Evolutionary conservation across 495 filamentous ascomycete genomes (phyloP).

Genomic region (Aspergillus avenaceus): DNA sequence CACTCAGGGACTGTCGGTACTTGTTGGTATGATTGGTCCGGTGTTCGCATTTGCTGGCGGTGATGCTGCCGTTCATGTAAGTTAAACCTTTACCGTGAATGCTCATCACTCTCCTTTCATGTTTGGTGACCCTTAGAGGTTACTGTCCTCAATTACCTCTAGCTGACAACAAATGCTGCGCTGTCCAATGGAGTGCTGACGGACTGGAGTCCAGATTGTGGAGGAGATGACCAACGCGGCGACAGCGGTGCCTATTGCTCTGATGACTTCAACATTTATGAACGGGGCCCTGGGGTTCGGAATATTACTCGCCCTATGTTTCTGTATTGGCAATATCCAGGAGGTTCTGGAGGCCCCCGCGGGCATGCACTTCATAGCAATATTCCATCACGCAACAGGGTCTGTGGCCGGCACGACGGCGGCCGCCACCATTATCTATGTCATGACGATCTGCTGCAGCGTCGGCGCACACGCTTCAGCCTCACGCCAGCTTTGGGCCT

Average conservation of each 20-base stretch:
- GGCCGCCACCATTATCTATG: conserved; percentile 41
- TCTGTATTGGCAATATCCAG: conserved; percentile 43
- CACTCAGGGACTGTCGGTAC: conserved; percentile 37
- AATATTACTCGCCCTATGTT: conserved; percentile 46
- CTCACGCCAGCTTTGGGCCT: conserved; percentile 53
- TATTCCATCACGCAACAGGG: conserved; percentile 41
- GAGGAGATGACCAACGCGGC: conserved; percentile 50
- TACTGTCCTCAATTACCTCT: background rate
- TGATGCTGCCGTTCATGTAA: conserved; percentile 40
- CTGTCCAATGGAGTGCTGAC: background rate
- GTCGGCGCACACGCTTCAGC: conserved; percentile 47
- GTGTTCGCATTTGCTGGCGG: conserved; percentile 41
- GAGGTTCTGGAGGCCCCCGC: conserved; percentile 27
- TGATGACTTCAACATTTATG: conserved; percentile 41
- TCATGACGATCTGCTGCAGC: conserved; percentile 34
- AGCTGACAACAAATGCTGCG: too few relatives aligned
- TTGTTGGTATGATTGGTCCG: conserved; percentile 37
- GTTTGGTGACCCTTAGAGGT: background rate
- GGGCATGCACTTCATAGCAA: conserved; percentile 47
- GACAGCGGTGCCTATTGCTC: conserved; percentile 38
- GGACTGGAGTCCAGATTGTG: conserved; percentile 37
- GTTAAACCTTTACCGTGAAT: too few relatives aligned
- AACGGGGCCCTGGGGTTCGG: conserved; percentile 49
- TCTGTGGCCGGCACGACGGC: conserved; percentile 36
- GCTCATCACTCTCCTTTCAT: too few relatives aligned